phyloP scores from a whole-genome alignment of 768 basidiomycete genomes.

The Cyathus striatus region DNA sequence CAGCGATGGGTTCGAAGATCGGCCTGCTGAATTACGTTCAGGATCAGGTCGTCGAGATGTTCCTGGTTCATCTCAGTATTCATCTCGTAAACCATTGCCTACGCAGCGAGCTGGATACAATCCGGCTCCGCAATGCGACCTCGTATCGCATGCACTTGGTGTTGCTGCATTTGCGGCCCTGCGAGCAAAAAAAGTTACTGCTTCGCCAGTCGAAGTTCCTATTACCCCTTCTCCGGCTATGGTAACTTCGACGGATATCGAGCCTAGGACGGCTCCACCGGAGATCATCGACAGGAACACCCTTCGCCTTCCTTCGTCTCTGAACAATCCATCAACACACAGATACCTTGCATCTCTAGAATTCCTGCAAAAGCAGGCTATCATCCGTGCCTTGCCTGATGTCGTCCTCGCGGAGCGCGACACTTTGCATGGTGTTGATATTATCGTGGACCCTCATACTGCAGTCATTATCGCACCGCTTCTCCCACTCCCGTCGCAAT shows the following conservation, averaged over 20 bases:
- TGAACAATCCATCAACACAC: constrained; percentile 36
- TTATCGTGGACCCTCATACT: constrained; percentile 62
- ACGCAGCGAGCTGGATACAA: no score
- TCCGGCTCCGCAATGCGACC: no score
- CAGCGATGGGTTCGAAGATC: no score
- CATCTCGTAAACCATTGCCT: no score
- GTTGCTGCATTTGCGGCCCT: constrained; percentile 33
- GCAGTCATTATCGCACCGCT: constrained; percentile 48
- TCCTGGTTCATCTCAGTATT: no score
- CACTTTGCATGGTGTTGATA: constrained; percentile 51
- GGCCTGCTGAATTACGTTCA: no score
- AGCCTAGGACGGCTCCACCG: constrained; percentile 27
- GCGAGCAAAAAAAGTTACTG: constrained; percentile 32
- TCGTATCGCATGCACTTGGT: no score
- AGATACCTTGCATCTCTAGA: constrained; percentile 67
- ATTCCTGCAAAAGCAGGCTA: constrained; percentile 60
- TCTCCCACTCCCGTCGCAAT: constrained; percentile 42
- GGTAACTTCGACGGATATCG: no score
- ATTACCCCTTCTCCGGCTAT: constrained; percentile 2
- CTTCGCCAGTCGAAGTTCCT: constrained; percentile 4
- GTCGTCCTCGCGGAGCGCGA: constrained; percentile 65
- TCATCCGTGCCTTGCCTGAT: constrained; percentile 50
- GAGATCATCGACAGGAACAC: constrained; percentile 42
- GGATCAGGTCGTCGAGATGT: no score
- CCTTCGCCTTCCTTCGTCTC: constrained; percentile 30